Conservation (phyloP, 441 rosid species). For the Cnidoscolus chayamansa region DNA sequence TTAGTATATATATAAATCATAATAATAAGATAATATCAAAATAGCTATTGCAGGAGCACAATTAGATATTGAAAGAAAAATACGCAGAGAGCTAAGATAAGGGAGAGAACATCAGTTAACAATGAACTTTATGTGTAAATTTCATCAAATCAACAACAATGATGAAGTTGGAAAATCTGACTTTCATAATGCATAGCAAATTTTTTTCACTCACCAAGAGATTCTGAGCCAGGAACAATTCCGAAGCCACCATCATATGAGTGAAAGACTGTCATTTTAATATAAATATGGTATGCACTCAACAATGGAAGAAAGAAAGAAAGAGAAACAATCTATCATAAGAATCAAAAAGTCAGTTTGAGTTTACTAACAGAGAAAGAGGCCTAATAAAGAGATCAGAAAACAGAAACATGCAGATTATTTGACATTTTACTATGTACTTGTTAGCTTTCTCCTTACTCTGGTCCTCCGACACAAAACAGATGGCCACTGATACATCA, state of each 20-base stretch:
- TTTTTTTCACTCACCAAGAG: conserved; percentile 73
- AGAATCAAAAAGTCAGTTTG: neutral
- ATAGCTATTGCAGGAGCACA: neutral
- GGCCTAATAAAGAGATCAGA: too few relatives aligned
- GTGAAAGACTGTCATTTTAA: conserved; percentile 38
- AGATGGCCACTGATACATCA: too few relatives aligned
- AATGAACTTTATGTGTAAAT: neutral
- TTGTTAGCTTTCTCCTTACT: too few relatives aligned
- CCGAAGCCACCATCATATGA: conserved; percentile 99
- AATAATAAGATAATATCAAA: neutral
- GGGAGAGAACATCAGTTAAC: neutral
- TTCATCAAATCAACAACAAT: neutral
- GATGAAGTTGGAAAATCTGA: conserved; percentile 5
- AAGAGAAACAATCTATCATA: neutral
- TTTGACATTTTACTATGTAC: too few relatives aligned
- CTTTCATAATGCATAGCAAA: neutral
- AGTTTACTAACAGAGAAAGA: too few relatives aligned
- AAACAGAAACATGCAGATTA: too few relatives aligned
- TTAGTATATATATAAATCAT: neutral
- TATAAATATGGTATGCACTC: conserved; percentile 8
- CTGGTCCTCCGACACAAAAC: too few relatives aligned
- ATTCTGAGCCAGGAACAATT: conserved; percentile 81
- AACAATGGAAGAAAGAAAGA: neutral
- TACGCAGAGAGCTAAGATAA: neutral
- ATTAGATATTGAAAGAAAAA: neutral